Base-by-base conservation (phyloP, 2,329 filamentous ascomycete species). In the Pseudocercospora fijiensis region DNA sequence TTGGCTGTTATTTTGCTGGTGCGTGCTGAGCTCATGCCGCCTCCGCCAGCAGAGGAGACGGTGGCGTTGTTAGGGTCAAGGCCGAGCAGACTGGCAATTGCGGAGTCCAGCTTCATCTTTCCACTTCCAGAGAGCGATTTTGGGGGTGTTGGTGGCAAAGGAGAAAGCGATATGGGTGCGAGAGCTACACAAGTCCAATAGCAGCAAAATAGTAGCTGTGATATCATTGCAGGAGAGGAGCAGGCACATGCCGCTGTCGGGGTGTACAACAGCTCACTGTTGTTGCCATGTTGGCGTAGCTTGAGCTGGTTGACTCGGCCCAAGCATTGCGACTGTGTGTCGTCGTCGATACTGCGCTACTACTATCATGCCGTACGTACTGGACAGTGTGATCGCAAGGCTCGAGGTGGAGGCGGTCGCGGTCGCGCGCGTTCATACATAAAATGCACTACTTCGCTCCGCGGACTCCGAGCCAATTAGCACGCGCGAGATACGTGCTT, bases 31-130 rank as follows among this genome's bases (percentile, higher is more conserved):
- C 79, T 81, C 63, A 90, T 90, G 47, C 87, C 87, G 1, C 88
- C 89, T 55, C 87, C 85, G 62, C 88, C 89, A 65, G 88, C 84
- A 1, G 82, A 78, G 11, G 78, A 83, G 24, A 91, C 83, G 49
- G 78, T 83, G 28, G 87, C 83, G 24, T 76, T 77, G 16, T 78
- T 76, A 0, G 83, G 77, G 61, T 89, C 82, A 5, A 92, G 81
- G 5, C 79, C 77, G 2, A 92, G 82, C 8, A 88, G 85, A 61
- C 83, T 75, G 16, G 85, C 74, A 43, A 92, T 85, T 26, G 87
- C 86, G 1, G 84, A 75, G 73, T 92, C 89, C 45, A 90, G 79
- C 59, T 78, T 81, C 80, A 82, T 82, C 58, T 37, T 73, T 61
- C 37, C n/a, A 33, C 51, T 55, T 16, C 26, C 55, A 43, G 30